phyloP scores from a whole-genome alignment of 2,329 filamentous ascomycete species.

The Plectosphaerella sp. region DNA sequence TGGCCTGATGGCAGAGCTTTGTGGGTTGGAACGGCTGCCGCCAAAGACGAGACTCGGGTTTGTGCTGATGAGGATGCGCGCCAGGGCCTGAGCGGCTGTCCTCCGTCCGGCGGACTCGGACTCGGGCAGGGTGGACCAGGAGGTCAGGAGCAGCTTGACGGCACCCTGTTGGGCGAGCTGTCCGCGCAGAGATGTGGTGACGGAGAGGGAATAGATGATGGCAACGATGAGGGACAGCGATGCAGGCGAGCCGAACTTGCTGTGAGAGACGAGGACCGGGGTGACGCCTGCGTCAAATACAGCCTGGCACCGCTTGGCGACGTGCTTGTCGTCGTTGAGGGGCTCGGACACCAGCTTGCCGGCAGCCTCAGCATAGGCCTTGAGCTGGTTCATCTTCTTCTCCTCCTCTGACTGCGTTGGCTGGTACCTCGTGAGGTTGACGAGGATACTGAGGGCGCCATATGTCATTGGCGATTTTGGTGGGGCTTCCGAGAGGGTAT shows the following conservation, averaged over 20 bases:
- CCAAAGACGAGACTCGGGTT: constrained; percentile 83
- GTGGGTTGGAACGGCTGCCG: constrained; percentile 66
- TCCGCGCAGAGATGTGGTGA: constrained; percentile 69
- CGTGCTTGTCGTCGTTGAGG: constrained; percentile 72
- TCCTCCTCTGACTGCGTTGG: constrained; percentile 82
- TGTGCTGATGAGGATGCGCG: constrained; percentile 80
- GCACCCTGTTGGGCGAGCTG: constrained; percentile 90
- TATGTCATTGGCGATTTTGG: constrained; percentile 72
- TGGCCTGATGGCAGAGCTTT: constrained; percentile 77
- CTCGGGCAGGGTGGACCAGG: constrained; percentile 58
- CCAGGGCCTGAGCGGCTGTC: constrained; percentile 73
- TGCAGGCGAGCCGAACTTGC: constrained; percentile 66
- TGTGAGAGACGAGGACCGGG: constrained; percentile 71
- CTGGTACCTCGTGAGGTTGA: constrained; percentile 78
- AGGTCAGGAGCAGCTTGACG: constrained; percentile 74
- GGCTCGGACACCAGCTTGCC: constrained; percentile 61
- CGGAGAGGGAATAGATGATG: constrained; percentile 74
- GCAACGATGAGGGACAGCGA: constrained; percentile 69
- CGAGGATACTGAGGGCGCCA: constrained; percentile 78
- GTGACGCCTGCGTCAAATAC: constrained; percentile 77
- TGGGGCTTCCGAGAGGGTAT: constrained; percentile 52
- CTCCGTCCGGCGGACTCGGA: constrained; percentile 42
- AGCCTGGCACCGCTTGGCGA: constrained; percentile 68
- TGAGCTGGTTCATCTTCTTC: constrained; percentile 85
- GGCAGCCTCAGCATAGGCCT: constrained; percentile 86